Evolutionary conservation across 2,329 filamentous ascomycete species (phyloP).

Genomic region (Colletotrichum somersetense): DNA sequence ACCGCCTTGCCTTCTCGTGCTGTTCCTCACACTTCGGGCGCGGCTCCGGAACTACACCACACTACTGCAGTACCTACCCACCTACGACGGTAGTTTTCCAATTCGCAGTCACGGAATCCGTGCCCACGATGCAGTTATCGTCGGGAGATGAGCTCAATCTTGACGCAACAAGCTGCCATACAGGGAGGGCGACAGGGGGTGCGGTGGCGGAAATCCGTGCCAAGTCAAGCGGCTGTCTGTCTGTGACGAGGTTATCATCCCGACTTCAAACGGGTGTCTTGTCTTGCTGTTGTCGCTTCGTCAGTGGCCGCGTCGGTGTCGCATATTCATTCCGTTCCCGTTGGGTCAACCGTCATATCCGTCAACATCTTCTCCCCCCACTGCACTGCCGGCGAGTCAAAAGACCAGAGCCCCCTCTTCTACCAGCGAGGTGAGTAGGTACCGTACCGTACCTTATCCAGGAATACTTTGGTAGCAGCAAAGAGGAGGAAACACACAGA

Average conservation of each 20-base stretch:
- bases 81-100: background rate
- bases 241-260: background rate
- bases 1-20: background rate
- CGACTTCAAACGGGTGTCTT: background rate
- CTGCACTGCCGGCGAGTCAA: constrained; percentile 8
- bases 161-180: constrained; percentile 3
- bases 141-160: background rate
- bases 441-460: background rate
- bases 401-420: background rate
- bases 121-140: background rate
- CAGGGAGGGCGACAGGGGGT: constrained; percentile 15
- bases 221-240: constrained; percentile 10
- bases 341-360: background rate
- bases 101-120: background rate
- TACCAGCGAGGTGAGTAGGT: background rate
- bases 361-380: background rate
- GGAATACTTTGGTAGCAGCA: background rate
- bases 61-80: no score
- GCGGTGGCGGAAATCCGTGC: background rate
- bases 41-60: constrained; percentile 7
- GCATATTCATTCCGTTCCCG: background rate
- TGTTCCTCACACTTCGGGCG: background rate
- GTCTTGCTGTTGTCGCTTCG: constrained; percentile 16
- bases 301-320: background rate
- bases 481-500: background rate